Percentiles rank a stretch among this genome's conserved stretches.
These are phyloP conservation scores for Globisporangium paddicum DNA, from an alignment of 352 stramenopile genomes.

Conservation along the genomic window DNA sequence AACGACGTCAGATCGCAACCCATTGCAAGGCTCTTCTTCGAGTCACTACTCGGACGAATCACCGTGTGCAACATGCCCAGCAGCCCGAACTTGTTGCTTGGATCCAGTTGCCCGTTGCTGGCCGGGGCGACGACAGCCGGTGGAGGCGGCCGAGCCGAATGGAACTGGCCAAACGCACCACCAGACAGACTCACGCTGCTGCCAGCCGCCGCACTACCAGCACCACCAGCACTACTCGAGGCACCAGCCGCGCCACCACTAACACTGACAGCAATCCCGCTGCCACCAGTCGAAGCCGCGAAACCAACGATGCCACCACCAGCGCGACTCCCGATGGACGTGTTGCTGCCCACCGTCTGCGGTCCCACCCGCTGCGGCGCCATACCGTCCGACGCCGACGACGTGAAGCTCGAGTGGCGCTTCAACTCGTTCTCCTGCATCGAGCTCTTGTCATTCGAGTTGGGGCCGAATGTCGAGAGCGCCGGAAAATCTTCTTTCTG, in stretches of 20 bases:
- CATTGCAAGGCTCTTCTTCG: slow-evolving; percentile 74
- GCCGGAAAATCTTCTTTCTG: slow-evolving; percentile 86
- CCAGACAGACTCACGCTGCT: slow-evolving; percentile 48
- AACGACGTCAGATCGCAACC: slow-evolving; percentile 79
- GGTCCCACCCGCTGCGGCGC: slow-evolving; percentile 37
- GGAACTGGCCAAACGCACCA: slow-evolving; percentile 56
- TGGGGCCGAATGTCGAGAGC: slow-evolving; percentile 57
- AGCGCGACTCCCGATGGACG: slow-evolving; percentile 52
- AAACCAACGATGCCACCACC: slow-evolving; percentile 7
- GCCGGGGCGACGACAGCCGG: slow-evolving; percentile 4
- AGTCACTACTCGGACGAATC: slow-evolving; percentile 59
- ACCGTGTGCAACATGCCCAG: slow-evolving; percentile 79
- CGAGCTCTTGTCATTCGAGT: slow-evolving; percentile 45
- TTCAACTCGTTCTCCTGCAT: slow-evolving; percentile 51
- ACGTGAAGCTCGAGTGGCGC: slow-evolving; percentile 66
- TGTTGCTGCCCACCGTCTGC: slow-evolving; percentile 32
- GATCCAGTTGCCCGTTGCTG: slow-evolving; percentile 48
- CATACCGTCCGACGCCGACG: slow-evolving; percentile 59
- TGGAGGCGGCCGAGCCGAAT: slow-evolving; percentile 17
- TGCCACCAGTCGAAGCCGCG: not conserved
- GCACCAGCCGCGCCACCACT: not conserved
- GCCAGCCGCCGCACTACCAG: slow-evolving; percentile 17
- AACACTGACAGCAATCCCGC: not conserved
- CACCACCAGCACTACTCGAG: slow-evolving; percentile 2
- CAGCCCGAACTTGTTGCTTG: slow-evolving; percentile 73